Evolutionary conservation across 164 flowering plant species (phyloP).

Genomic region (Magnolia sinica): DNA sequence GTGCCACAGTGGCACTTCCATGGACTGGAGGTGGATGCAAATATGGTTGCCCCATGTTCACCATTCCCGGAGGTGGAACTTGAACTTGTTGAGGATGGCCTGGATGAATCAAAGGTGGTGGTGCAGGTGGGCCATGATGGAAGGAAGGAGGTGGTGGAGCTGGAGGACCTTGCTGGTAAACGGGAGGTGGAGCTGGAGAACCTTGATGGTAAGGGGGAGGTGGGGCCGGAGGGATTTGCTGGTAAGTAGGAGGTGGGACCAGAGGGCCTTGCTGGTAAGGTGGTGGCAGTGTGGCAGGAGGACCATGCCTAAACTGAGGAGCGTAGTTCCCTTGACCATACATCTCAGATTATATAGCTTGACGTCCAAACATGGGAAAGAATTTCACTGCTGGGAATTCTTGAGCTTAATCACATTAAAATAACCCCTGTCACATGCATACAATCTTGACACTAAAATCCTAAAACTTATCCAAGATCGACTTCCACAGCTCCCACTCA

Average conservation of each 20-base stretch:
- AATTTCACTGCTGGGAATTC: background rate
- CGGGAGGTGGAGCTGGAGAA: slow-evolving; percentile 14
- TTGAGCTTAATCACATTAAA: background rate
- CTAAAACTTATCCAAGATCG: background rate
- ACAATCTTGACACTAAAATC: background rate
- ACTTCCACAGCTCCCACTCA: background rate
- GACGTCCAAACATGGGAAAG: background rate
- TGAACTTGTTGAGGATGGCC: slow-evolving; percentile 20
- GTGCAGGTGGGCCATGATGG: slow-evolving; percentile 22
- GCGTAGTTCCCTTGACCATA: slow-evolving; percentile 46
- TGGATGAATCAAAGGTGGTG: slow-evolving; percentile 1
- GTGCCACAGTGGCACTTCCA: slow-evolving; percentile 20
- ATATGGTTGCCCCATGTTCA: slow-evolving; percentile 30
- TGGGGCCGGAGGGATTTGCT: slow-evolving; percentile 25
- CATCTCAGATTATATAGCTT: slow-evolving; percentile 24
- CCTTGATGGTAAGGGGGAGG: slow-evolving; percentile 16
- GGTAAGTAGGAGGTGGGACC: slow-evolving; percentile 14
- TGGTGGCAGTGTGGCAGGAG: slow-evolving; percentile 24
- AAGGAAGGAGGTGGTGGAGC: slow-evolving; percentile 10
- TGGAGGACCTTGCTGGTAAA: slow-evolving; percentile 26
- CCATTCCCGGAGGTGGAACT: slow-evolving; percentile 20
- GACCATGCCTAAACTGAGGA: slow-evolving; percentile 37
- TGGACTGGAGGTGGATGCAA: slow-evolving; percentile 16
- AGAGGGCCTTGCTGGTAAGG: slow-evolving; percentile 18
- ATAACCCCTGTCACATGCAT: background rate